Percentiles rank a stretch among this genome's conserved stretches.
phyloP scores from a whole-genome alignment of 2,329 filamentous ascomycete species.

The Monosporascus sp. region DNA sequence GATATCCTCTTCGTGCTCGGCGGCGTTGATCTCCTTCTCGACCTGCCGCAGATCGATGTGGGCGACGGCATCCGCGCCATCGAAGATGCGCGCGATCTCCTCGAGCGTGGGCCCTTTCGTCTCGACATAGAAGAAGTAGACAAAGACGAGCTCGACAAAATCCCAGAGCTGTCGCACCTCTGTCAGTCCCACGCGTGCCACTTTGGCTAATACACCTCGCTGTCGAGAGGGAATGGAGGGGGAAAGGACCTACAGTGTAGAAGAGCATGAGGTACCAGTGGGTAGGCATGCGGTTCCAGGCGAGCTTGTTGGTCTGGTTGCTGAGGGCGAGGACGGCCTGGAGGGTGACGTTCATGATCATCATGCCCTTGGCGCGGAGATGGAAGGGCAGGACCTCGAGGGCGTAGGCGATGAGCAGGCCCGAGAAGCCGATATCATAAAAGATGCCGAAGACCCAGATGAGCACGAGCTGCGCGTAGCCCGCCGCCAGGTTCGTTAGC shows the following conservation, averaged over 20 bases:
- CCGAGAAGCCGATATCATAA: slow-evolving; percentile 56
- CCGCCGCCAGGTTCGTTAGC: slow-evolving; percentile 38
- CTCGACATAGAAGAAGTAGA: slow-evolving; percentile 64
- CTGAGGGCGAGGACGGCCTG: slow-evolving; percentile 57
- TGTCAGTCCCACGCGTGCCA: slow-evolving; percentile 2
- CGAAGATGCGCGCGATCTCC: slow-evolving; percentile 66
- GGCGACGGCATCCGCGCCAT: slow-evolving; percentile 55
- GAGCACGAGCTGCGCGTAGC: slow-evolving; percentile 51
- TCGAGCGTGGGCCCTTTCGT: slow-evolving; percentile 67
- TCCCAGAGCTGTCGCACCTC: slow-evolving; percentile 45
- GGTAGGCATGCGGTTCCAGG: slow-evolving; percentile 53
- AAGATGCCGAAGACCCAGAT: slow-evolving; percentile 56
- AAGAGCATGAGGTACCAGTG: slow-evolving; percentile 64
- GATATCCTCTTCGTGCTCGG: slow-evolving; percentile 32
- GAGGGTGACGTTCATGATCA: slow-evolving; percentile 60
- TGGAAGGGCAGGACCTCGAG: slow-evolving; percentile 56
- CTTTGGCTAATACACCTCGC: neutral
- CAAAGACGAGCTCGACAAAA: slow-evolving; percentile 53
- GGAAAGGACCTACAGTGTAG: slow-evolving; percentile 44
- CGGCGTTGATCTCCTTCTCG: slow-evolving; percentile 45
- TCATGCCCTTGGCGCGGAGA: slow-evolving; percentile 54
- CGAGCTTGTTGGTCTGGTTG: slow-evolving; percentile 59
- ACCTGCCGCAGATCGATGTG: slow-evolving; percentile 51
- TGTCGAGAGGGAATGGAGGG: slow-evolving; percentile 1
- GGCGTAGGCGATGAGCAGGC: slow-evolving; percentile 52